These are phyloP conservation scores for Wickerhamomyces hampshirensis DNA, from an alignment of 805 yeast genomes.

Conservation along the genomic window DNA sequence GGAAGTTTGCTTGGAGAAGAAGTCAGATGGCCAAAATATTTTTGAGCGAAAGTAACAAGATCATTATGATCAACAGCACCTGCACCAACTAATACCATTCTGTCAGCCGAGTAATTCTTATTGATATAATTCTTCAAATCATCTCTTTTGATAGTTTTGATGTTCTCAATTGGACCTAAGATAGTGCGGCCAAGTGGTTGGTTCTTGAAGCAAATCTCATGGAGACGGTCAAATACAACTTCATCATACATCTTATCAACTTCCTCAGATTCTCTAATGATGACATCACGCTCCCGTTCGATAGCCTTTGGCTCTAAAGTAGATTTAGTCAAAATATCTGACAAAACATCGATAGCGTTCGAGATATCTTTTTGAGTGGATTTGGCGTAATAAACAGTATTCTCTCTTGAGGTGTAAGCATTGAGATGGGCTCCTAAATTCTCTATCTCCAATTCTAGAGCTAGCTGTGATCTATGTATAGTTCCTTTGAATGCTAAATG, in stretches of 20 bases:
- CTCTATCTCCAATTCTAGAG: slow-evolving; percentile 89
- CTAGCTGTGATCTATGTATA: slow-evolving; percentile 66
- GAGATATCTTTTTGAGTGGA: slow-evolving; percentile 77
- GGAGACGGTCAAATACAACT: slow-evolving; percentile 94
- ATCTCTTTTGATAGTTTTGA: slow-evolving; percentile 67
- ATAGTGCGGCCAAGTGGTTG: slow-evolving; percentile 97
- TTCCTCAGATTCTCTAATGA: slow-evolving; percentile 93
- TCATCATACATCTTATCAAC: slow-evolving; percentile 98
- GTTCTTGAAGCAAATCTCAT: slow-evolving; percentile 82
- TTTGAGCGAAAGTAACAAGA: slow-evolving; percentile 69
- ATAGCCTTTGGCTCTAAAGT: slow-evolving; percentile 78
- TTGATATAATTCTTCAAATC: slow-evolving; percentile 78
- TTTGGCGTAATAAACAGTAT: slow-evolving; percentile 94
- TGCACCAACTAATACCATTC: slow-evolving; percentile 97
- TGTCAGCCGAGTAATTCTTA: slow-evolving; percentile 88
- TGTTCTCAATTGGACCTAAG: slow-evolving; percentile 88
- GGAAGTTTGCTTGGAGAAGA: slow-evolving; percentile 55
- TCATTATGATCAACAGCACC: slow-evolving; percentile 90
- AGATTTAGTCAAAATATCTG: slow-evolving; percentile 86
- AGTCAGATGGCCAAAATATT: slow-evolving; percentile 66
- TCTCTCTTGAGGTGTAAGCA: slow-evolving; percentile 98
- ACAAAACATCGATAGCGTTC: slow-evolving; percentile 77
- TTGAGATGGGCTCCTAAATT: slow-evolving; percentile 95
- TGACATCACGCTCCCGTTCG: slow-evolving; percentile 94
- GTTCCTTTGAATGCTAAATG: slow-evolving; percentile 98